phyloP scores from a whole-genome alignment of 495 filamentous ascomycete species.

The Daldinia childiae region DNA sequence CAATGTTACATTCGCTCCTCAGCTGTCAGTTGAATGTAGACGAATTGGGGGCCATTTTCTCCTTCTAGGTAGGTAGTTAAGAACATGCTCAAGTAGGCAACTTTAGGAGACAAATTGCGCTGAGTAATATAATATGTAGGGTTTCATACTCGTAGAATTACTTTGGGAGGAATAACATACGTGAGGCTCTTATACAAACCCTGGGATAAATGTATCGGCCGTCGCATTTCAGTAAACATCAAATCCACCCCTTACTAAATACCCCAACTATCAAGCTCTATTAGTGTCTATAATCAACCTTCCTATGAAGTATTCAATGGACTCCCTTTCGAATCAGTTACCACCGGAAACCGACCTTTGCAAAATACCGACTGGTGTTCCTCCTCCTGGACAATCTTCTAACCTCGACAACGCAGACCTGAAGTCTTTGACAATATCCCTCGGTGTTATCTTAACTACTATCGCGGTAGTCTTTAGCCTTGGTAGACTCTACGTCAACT shows the following conservation, averaged over 20 bases:
- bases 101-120: too few species aligned
- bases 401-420: neutral
- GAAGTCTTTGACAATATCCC: neutral
- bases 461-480: neutral
- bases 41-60: too few species aligned
- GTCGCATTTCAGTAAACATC: too few species aligned
- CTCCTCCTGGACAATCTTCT: neutral
- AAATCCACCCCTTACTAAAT: too few species aligned
- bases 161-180: neutral
- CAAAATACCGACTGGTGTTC: neutral
- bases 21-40: too few species aligned
- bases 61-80: too few species aligned
- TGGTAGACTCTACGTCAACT: neutral
- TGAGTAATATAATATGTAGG: too few species aligned
- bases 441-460: neutral
- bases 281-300: neutral
- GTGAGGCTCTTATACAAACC: neutral
- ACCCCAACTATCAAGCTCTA: too few species aligned
- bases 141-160: neutral
- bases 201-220: neutral
- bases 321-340: neutral
- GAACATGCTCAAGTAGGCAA: too few species aligned
- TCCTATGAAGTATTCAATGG: neutral
- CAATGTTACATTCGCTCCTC: too few species aligned
- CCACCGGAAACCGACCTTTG: neutral